Base-by-base conservation (phyloP, 352 stramenopile species). In the Saprolegnia diclina region DNA sequence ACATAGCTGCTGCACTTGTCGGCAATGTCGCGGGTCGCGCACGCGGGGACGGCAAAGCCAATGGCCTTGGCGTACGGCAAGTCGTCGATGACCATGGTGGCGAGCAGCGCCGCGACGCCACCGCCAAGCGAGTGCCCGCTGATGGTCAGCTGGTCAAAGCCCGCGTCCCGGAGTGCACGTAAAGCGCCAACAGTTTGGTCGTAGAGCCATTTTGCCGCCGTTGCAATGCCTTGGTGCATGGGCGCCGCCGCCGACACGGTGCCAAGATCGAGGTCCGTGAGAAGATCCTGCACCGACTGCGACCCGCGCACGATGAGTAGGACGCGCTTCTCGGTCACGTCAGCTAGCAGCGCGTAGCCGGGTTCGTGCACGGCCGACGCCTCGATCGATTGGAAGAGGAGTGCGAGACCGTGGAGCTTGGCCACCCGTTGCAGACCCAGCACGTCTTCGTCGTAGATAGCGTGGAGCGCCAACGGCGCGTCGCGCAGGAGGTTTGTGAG, bases 1-100 rank as follows among this genome's bases (percentile, higher is more conserved):
- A 95, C 87, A 55, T 91, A 95, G 81, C 87, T 57, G 92, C n/a
- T n/a, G n/a, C n/a, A n/a, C n/a, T n/a, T n/a, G n/a, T n/a, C 84
- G 0, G 87, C 85, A n/a, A 91, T 78, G 35, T 85, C 77, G n/a
- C 86, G 73, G 59, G 91, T 92, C 29, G 92, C 83, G 52, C 87
- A 95, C 10, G 87, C 87, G 11, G 87, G 87, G 9, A 92, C 80
- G 19, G 87, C 87, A 53, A 93, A 95, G 19, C 83, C 87, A 75
- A 90, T 92, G 57, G 85, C 93, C 57, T 90, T 77, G 4, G 93
- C 72, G 42, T 87, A 74, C 16, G 82, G 80, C 45, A 95, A 95
- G 67, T 93, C 85, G 64, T 90, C 90, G 53, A 92, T 83, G 5
- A 95, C 78, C 83, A 95, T 95, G 13, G 93, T 72, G 0, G 87